Evolutionary conservation across 345 rosid genomes (phyloP), one percentile per base, ranked within the genome.

Genomic region (Aquilaria sinensis): DNA sequence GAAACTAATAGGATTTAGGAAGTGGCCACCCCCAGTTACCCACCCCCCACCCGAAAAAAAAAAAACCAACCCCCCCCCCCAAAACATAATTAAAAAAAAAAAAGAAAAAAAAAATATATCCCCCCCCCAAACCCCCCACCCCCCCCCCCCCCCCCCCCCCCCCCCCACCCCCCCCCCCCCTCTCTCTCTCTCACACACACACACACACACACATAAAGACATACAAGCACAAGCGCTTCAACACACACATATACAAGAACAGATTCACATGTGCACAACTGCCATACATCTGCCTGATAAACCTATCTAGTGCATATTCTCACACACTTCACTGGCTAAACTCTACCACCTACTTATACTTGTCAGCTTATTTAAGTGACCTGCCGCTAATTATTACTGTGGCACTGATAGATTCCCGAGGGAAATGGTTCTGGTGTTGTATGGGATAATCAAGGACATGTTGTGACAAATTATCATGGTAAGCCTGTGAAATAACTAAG

Each of bases 361-460:
- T 60, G 12, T 50, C 9, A 33, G 43, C 30, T 30, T 45, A 8
- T 58, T n/a, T 10, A 50, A 15, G 41, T 49, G 37, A 45, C 11
- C 60, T 15, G 51, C 47, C 33, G 52, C 14, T 47, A 9, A 31
- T 58, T 50, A 10, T n/a, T 61, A 3, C 10, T 15, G 33, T 30
- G 13, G 31, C 15, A n/a, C 67, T 71, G 8, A 43, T 79, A 93
- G 98, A 75, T 93, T 76, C 98, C 96, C 2, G 98, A 93, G 83
- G 98, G 98, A 76, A 93, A 93, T 72, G 98, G 98, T 53, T 93
- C 97, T n/a, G 98, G 98, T 37, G 97, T 90, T 15, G 96, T 93
- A 52, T 93, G 98, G 98, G 86, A 88, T 76, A 82, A 58, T 65
- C 68, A 79, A 54, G 98, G 98, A 62, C 96, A 93, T 69, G 81